These are phyloP conservation scores for Aspergillus carlsbadensis DNA, from an alignment of 495 filamentous ascomycete species.

Conservation along the genomic window DNA sequence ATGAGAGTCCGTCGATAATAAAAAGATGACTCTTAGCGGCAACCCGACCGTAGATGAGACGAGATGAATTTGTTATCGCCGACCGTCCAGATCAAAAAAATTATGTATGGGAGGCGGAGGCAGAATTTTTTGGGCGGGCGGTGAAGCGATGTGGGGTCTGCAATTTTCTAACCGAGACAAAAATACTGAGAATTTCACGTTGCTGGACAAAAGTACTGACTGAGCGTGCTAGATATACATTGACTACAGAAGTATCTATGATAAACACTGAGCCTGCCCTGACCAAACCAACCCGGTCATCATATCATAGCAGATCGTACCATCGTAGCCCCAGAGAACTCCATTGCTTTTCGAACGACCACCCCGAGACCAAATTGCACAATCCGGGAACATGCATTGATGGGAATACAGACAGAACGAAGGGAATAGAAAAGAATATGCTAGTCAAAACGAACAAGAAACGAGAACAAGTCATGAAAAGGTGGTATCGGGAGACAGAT, in stretches of 20 bases:
- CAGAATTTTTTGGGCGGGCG: conserved; percentile 42
- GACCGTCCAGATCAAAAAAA: conserved; percentile 22
- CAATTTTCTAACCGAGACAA: conserved; percentile 15
- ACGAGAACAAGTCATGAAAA: conserved; percentile 7
- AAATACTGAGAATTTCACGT: background rate
- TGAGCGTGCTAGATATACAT: conserved; percentile 24
- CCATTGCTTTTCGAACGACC: conserved; percentile 31
- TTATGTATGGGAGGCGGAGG: conserved; percentile 27
- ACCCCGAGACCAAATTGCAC: conserved; percentile 22
- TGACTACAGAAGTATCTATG: conserved; percentile 25
- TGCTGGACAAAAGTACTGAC: background rate
- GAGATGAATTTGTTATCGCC: conserved; percentile 6
- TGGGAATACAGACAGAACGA: conserved; percentile 24
- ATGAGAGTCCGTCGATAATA: conserved; percentile 22
- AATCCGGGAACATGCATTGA: conserved; percentile 20
- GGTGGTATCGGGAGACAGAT: background rate
- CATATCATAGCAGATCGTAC: conserved; percentile 21
- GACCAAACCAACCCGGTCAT: conserved; percentile 22
- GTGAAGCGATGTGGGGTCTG: conserved; percentile 31
- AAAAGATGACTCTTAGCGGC: conserved; percentile 20
- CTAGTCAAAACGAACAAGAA: conserved; percentile 21
- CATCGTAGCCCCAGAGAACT: conserved; percentile 32
- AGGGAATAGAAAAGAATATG: conserved; percentile 22
- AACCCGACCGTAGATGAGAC: conserved; percentile 10
- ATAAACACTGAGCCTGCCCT: conserved; percentile 26